Evolutionary conservation across 2,329 filamentous ascomycete genomes (phyloP).

Genomic region (Apiospora kogelbergensis): DNA sequence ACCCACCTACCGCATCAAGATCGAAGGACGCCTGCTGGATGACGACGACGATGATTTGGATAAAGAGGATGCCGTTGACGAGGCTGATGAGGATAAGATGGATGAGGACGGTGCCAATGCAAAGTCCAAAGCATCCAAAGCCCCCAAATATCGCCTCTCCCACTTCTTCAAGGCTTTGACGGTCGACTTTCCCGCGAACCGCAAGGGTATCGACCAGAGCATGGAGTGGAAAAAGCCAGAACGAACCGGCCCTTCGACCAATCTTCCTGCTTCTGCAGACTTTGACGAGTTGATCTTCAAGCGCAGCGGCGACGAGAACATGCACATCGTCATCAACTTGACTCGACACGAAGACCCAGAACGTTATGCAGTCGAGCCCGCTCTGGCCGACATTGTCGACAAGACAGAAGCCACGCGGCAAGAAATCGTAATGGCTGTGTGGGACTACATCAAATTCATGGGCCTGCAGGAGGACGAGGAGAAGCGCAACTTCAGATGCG

Average conservation of each 20-base stretch:
- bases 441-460: conserved; percentile 89
- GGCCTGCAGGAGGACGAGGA: conserved; percentile 92
- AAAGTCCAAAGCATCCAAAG: conserved; percentile 37
- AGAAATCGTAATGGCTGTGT: conserved; percentile 86
- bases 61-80: conserved; percentile 49
- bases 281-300: conserved; percentile 93
- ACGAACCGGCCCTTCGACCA: conserved; percentile 50
- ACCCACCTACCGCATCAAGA: conserved; percentile 85
- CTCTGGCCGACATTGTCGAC: conserved; percentile 81
- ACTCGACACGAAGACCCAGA: conserved; percentile 83
- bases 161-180: conserved; percentile 81
- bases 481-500: conserved; percentile 87
- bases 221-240: conserved; percentile 89
- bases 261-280: conserved; percentile 65
- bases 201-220: conserved; percentile 53
- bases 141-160: conserved; percentile 60
- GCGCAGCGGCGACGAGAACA: conserved; percentile 86
- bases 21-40: conserved; percentile 82
- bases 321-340: conserved; percentile 87
- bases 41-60: conserved; percentile 51
- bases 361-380: conserved; percentile 75
- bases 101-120: conserved; percentile 52
- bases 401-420: conserved; percentile 83
- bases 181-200: conserved; percentile 69
- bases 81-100: conserved; percentile 53